Conservation (phyloP, 2,329 filamentous ascomycete genomes). For the Corynespora cassiicola region DNA sequence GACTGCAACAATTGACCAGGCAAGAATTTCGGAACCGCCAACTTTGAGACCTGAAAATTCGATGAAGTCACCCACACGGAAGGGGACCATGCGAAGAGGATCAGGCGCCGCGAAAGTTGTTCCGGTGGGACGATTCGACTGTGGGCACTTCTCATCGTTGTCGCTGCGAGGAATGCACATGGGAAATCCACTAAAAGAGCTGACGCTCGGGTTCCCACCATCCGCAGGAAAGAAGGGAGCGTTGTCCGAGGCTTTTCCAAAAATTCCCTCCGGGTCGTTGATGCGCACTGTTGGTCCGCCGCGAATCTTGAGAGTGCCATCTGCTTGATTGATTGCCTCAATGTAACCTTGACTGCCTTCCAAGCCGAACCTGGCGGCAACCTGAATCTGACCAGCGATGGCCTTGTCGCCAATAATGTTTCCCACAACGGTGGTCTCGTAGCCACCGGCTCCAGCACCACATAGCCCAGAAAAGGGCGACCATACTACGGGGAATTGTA, state of each 20-base stretch:
- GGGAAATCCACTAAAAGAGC: conserved; percentile 58
- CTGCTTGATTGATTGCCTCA: conserved; percentile 34
- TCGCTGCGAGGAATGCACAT: conserved; percentile 58
- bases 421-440: conserved; percentile 43
- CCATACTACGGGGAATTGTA: conserved; percentile 56
- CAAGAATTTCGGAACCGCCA: conserved; percentile 40
- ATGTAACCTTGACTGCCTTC: conserved; percentile 47
- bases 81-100: conserved; percentile 49
- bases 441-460: conserved; percentile 22
- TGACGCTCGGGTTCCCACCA: conserved; percentile 56
- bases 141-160: conserved; percentile 44
- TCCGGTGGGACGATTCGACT: conserved; percentile 42
- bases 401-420: conserved; percentile 46
- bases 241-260: conserved; percentile 28
- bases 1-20: conserved; percentile 44
- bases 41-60: conserved; percentile 47
- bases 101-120: conserved; percentile 41
- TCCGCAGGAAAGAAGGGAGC: conserved; percentile 56
- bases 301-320: conserved; percentile 46
- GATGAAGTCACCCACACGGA: conserved; percentile 50
- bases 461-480: conserved; percentile 49
- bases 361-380: conserved; percentile 43
- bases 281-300: conserved; percentile 46
- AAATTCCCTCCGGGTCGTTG: conserved; percentile 57
- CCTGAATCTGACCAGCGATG: conserved; percentile 48